Evolutionary conservation across 2,329 filamentous ascomycete species (phyloP), one percentile per base, ranked within the genome.

Genomic region (Xylariaceae sp.): DNA sequence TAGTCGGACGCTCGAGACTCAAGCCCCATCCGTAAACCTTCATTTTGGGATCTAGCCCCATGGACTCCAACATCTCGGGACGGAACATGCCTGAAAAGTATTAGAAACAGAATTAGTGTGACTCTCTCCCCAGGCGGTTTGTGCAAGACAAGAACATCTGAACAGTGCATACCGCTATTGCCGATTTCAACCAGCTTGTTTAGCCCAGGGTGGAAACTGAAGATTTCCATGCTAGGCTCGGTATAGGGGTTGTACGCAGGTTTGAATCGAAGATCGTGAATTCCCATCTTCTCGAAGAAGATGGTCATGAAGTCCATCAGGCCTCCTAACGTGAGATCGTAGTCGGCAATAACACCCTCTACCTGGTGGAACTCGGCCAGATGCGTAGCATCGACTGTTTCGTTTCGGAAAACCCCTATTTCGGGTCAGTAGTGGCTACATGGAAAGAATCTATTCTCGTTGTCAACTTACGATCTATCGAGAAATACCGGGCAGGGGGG

Each of bases 361-460:
- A 97, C 87, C 62, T 98, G 92, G 68, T 98, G 92, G 74, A 98
- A 98, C 65, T 98, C 92, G 27, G 88, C 89, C 57, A 98, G 67
- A 71, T 98, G 92, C 4, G 41, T 41, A 28, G 17, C 30, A 59
- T 98, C 92, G 42, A 98, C 89, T 3, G 88, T 88, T 67, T 98
- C 92, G 65, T 98, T 98, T 51, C 48, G 81, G 82, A 98, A 98
- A 45, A 98, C 92, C n/a, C n/a, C n/a, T n/a, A n/a, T n/a, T n/a
- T n/a, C n/a, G n/a, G n/a, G n/a, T n/a, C n/a, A n/a, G n/a, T n/a
- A n/a, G n/a, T n/a, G n/a, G n/a, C n/a, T n/a, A n/a, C n/a, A n/a
- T n/a, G n/a, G n/a, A n/a, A n/a, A n/a, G n/a, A n/a, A n/a, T n/a
- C n/a, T n/a, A n/a, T n/a, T n/a, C n/a, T n/a, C n/a, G n/a, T n/a